Conservation (phyloP, 2,329 filamentous ascomycete genomes). For the Alternaria novae-zelandiae region DNA sequence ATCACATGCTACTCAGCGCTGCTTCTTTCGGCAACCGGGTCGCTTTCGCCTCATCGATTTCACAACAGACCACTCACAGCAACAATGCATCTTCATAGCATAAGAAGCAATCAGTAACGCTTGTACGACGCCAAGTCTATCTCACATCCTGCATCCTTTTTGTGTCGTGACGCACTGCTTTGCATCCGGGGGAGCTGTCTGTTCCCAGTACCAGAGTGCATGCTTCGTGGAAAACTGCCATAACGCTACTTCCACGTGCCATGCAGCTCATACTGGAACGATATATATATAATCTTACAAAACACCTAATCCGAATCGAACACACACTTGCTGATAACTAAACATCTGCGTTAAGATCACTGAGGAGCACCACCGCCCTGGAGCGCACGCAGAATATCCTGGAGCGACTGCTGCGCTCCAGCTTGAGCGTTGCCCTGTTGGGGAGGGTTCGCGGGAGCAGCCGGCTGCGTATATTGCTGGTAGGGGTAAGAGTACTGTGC, state of each 20-base stretch:
- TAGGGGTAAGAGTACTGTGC: slow-evolving; percentile 33
- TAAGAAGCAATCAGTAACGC: slow-evolving; percentile 7
- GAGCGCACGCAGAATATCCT: slow-evolving; percentile 42
- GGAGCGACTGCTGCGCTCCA: slow-evolving; percentile 31
- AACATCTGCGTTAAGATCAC: not conserved
- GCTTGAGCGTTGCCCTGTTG: slow-evolving; percentile 30
- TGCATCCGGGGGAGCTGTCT: no score
- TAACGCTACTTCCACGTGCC: not conserved
- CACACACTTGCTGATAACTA: no score
- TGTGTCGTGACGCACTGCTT: not conserved
- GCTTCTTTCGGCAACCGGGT: not conserved
- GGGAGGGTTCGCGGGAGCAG: slow-evolving; percentile 24
- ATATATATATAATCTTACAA: slow-evolving; percentile 7
- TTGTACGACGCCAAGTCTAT: not conserved
- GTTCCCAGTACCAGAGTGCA: not conserved
- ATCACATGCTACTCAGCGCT: not conserved
- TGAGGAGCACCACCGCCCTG: slow-evolving; percentile 27
- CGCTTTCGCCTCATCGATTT: not conserved
- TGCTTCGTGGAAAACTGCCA: not conserved
- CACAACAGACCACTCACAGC: not conserved
- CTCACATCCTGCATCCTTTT: not conserved
- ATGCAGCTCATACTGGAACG: slow-evolving; percentile 1
- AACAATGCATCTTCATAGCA: not conserved
- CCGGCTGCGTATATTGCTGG: slow-evolving; percentile 31
- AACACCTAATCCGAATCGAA: slow-evolving; percentile 1